A percentile compares a stretch with the other conserved stretches of the same genome.
Evolutionary conservation across 352 stramenopile species (phyloP).

Genomic region (Globisporangium abappressorium): DNA sequence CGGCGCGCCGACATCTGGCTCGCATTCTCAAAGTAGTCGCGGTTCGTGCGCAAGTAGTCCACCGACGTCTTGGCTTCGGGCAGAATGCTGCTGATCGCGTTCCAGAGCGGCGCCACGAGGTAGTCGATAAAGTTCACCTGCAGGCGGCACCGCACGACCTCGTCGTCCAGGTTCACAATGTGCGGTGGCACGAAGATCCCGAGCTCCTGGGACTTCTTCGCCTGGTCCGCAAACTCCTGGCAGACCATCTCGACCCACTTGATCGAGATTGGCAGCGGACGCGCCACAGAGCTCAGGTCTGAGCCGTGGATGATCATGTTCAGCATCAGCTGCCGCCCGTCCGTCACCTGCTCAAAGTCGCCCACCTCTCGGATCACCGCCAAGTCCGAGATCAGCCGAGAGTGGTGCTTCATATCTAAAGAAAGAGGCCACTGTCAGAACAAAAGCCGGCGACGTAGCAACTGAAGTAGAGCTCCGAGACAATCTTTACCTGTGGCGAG

Average conservation of each 20-base stretch:
- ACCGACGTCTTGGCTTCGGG: slow-evolving; percentile 45
- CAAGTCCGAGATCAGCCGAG: slow-evolving; percentile 58
- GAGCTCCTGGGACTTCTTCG: slow-evolving; percentile 44
- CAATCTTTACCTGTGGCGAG: slow-evolving; percentile 39
- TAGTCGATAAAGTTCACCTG: slow-evolving; percentile 89
- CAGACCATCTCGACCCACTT: slow-evolving; percentile 76
- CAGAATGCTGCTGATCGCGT: slow-evolving; percentile 52
- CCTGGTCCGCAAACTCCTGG: slow-evolving; percentile 80
- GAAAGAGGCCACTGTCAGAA: no score
- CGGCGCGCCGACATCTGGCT: slow-evolving; percentile 41
- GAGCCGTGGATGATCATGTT: slow-evolving; percentile 83
- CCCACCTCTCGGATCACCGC: slow-evolving; percentile 35
- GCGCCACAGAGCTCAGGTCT: slow-evolving; percentile 64
- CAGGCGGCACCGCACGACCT: slow-evolving; percentile 51
- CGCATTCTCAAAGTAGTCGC: slow-evolving; percentile 64
- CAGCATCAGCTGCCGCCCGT: slow-evolving; percentile 69
- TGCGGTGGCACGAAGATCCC: slow-evolving; percentile 68
- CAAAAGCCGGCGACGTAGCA: not conserved
- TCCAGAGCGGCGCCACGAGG: slow-evolving; percentile 73
- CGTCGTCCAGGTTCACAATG: slow-evolving; percentile 74
- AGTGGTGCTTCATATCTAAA: slow-evolving; percentile 81
- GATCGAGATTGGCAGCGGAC: slow-evolving; percentile 39
- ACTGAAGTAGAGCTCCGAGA: no score
- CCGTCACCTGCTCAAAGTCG: slow-evolving; percentile 56
- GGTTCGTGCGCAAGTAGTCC: slow-evolving; percentile 50